phyloP scores from a whole-genome alignment of 345 rosid genomes.

The Reutealis trisperma region DNA sequence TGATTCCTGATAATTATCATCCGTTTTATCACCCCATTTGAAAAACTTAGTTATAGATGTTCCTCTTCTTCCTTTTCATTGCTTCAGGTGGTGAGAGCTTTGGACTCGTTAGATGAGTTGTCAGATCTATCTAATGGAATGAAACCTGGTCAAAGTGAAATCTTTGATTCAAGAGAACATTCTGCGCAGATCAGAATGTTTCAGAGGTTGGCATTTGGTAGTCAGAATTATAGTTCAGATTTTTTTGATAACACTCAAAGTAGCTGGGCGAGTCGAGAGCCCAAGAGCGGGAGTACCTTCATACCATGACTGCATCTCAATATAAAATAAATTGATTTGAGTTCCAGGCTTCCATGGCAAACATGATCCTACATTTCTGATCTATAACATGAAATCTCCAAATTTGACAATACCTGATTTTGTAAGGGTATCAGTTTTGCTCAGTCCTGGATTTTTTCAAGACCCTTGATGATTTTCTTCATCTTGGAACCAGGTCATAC shows the following conservation, averaged over 20 bases:
- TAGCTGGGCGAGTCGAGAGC: constrained; percentile 83
- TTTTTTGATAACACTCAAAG: constrained; percentile 59
- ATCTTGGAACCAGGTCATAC: constrained; percentile 22
- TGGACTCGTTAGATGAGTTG: constrained; percentile 66
- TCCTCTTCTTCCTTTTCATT: neutral
- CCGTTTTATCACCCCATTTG: neutral
- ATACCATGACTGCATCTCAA: constrained; percentile 35
- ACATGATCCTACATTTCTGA: neutral
- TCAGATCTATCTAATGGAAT: constrained; percentile 86
- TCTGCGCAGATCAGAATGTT: constrained; percentile 96
- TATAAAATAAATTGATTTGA: neutral
- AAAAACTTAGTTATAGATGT: neutral
- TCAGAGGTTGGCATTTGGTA: constrained; percentile 90
- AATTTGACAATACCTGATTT: constrained; percentile 1
- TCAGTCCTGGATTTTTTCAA: constrained; percentile 17
- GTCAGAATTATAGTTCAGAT: constrained; percentile 82
- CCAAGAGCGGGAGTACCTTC: constrained; percentile 31
- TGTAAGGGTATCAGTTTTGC: neutral
- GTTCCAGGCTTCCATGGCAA: constrained; percentile 17
- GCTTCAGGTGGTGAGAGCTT: constrained; percentile 79
- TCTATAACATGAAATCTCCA: neutral
- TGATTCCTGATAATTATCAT: neutral
- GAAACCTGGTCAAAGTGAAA: constrained; percentile 90
- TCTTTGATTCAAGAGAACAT: constrained; percentile 72
- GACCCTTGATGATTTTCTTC: constrained; percentile 1